Conservation (phyloP, 495 filamentous ascomycete species). For the Aspergillus wentii region DNA sequence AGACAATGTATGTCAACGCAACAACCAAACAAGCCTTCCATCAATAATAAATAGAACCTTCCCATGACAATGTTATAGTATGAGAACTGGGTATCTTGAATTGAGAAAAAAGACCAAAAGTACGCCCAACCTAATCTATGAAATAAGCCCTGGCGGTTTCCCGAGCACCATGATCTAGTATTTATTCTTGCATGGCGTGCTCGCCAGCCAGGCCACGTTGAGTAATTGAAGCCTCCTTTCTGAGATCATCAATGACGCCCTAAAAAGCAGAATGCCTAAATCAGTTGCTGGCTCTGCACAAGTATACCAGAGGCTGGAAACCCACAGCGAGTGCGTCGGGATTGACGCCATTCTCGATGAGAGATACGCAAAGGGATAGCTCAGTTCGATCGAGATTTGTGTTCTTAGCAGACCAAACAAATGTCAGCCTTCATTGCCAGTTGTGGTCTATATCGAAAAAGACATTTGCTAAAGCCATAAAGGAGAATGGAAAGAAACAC, state of each 20-base stretch:
- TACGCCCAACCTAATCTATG: constrained; percentile 2
- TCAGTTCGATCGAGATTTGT: constrained; percentile 86
- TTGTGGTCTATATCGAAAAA: neutral
- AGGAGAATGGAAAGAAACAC: constrained; percentile 11
- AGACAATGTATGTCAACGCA: neutral
- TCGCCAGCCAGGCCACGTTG: constrained; percentile 17
- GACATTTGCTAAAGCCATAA: constrained; percentile 2
- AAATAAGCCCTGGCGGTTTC: constrained; percentile 1
- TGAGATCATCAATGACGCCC: constrained; percentile 69
- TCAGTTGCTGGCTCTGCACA: neutral
- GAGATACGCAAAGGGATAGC: constrained; percentile 87
- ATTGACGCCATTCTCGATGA: constrained; percentile 96
- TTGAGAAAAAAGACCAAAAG: neutral
- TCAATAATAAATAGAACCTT: constrained; percentile 1
- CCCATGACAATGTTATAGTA: neutral
- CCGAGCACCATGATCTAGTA: neutral
- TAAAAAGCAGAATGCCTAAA: constrained; percentile 31
- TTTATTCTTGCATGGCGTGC: constrained; percentile 16
- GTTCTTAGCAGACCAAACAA: constrained; percentile 54
- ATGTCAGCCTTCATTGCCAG: constrained; percentile 1
- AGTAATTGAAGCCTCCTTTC: constrained; percentile 46
- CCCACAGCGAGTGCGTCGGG: constrained; percentile 90
- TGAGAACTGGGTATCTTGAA: constrained; percentile 11
- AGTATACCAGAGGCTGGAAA: constrained; percentile 2
- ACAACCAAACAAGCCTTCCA: neutral